These are phyloP conservation scores for Carex arenaria DNA, from an alignment of 202 grass and related monocot species.

Conservation along the genomic window DNA sequence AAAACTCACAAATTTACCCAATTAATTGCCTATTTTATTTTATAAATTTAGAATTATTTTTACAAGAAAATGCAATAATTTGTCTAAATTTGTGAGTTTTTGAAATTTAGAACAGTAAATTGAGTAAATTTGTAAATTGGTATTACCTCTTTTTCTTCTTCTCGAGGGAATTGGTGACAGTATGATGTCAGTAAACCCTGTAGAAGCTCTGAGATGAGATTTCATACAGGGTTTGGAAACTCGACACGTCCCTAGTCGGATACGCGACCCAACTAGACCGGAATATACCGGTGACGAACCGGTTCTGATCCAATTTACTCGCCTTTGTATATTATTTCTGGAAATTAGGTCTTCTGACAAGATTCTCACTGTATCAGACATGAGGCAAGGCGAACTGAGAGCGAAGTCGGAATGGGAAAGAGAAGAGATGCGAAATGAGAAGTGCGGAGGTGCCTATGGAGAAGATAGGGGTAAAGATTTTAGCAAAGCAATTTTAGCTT, in stretches of 20 bases:
- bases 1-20: too few relatives aligned
- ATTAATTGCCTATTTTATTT: too few relatives aligned
- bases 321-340: not conserved
- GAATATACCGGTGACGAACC: not conserved
- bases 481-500: too few relatives aligned
- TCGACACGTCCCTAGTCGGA: not conserved
- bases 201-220: slow-evolving; percentile 1
- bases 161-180: not conserved
- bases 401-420: too few relatives aligned
- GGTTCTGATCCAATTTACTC: not conserved
- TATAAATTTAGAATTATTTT: too few relatives aligned
- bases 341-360: not conserved
- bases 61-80: too few relatives aligned
- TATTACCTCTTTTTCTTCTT: slow-evolving; percentile 5
- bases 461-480: too few relatives aligned
- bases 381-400: not conserved
- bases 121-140: not conserved
- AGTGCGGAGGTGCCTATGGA: too few relatives aligned
- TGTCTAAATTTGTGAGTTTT: too few relatives aligned
- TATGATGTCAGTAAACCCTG: not conserved
- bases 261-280: not conserved
- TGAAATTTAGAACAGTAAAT: too few relatives aligned
- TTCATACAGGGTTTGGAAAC: not conserved
- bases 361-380: not conserved
- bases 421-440: too few relatives aligned